These are phyloP conservation scores for Boletus fagicola DNA, from an alignment of 768 basidiomycete species.

Conservation along the genomic window DNA sequence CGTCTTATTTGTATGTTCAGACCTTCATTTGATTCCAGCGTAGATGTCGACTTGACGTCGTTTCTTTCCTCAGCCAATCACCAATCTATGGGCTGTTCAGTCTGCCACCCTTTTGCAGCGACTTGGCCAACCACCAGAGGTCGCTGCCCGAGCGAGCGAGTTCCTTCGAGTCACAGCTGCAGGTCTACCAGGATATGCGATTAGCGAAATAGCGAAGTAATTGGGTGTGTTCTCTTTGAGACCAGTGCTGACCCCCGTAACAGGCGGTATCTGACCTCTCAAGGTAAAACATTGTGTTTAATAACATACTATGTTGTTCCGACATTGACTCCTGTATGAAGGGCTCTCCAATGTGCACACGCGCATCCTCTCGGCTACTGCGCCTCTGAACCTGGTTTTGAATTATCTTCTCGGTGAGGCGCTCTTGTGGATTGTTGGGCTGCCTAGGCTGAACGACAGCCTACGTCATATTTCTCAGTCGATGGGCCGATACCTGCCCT, in stretches of 20 bases:
- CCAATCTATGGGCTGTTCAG: slow-evolving; percentile 20
- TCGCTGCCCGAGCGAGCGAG: slow-evolving; percentile 38
- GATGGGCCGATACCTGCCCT: slow-evolving; percentile 27
- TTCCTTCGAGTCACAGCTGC: slow-evolving; percentile 41
- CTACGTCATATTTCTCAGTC: slow-evolving; percentile 9
- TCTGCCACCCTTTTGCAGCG: slow-evolving; percentile 39
- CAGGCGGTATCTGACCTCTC: slow-evolving; percentile 22
- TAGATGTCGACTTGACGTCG: neutral
- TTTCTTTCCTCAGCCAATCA: slow-evolving; percentile 20
- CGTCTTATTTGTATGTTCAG: slow-evolving; percentile 18
- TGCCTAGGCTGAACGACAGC: neutral
- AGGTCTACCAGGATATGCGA: slow-evolving; percentile 47
- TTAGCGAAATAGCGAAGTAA: slow-evolving; percentile 41
- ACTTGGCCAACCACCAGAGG: slow-evolving; percentile 37
- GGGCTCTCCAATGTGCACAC: slow-evolving; percentile 25
- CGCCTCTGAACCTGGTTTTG: slow-evolving; percentile 23
- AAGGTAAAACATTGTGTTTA: slow-evolving; percentile 11
- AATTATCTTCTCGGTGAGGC: slow-evolving; percentile 28
- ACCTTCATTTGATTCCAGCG: neutral
- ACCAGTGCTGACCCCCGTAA: slow-evolving; percentile 1
- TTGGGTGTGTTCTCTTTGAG: neutral
- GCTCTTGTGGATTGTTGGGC: neutral
- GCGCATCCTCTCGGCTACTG: slow-evolving; percentile 21
- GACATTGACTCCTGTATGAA: neutral
- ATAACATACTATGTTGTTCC: neutral